Evolutionary conservation across 768 basidiomycete species (phyloP).

Genomic region (Amanita rimosa): DNA sequence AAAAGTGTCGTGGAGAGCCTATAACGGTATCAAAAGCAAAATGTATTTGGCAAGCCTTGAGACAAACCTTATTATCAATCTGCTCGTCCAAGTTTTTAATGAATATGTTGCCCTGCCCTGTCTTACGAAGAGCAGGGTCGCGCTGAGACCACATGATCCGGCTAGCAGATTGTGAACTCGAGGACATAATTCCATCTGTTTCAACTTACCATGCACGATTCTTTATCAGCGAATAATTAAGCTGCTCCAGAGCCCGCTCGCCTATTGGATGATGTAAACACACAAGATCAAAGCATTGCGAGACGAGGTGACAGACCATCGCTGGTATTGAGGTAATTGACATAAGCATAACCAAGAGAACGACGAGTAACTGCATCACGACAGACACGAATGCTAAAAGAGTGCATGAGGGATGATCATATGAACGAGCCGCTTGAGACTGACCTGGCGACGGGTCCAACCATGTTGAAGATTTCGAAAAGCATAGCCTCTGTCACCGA

Average conservation of each 20-base stretch:
- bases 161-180: slow-evolving; percentile 28
- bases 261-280: slow-evolving; percentile 30
- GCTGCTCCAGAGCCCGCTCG: slow-evolving; percentile 96
- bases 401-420: slow-evolving; percentile 5
- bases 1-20: slow-evolving; percentile 99
- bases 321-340: slow-evolving; percentile 92
- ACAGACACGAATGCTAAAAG: slow-evolving; percentile 88
- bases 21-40: background rate
- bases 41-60: background rate
- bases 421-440: slow-evolving; percentile 15
- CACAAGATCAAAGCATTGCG: background rate
- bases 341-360: slow-evolving; percentile 98
- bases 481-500: slow-evolving; percentile 99
- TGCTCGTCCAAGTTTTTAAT: slow-evolving; percentile 98
- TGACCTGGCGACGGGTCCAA: slow-evolving; percentile 95
- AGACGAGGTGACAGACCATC: slow-evolving; percentile 54
- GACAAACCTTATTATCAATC: slow-evolving; percentile 89
- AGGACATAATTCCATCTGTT: slow-evolving; percentile 7
- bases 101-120: slow-evolving; percentile 99
- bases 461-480: slow-evolving; percentile 99
- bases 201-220: slow-evolving; percentile 78
- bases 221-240: slow-evolving; percentile 99
- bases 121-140: slow-evolving; percentile 98
- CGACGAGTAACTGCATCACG: slow-evolving; percentile 99
- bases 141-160: slow-evolving; percentile 99